Evolutionary conservation across 1,139 yeast species (phyloP).

Genomic region (Taiozyma sp.): DNA sequence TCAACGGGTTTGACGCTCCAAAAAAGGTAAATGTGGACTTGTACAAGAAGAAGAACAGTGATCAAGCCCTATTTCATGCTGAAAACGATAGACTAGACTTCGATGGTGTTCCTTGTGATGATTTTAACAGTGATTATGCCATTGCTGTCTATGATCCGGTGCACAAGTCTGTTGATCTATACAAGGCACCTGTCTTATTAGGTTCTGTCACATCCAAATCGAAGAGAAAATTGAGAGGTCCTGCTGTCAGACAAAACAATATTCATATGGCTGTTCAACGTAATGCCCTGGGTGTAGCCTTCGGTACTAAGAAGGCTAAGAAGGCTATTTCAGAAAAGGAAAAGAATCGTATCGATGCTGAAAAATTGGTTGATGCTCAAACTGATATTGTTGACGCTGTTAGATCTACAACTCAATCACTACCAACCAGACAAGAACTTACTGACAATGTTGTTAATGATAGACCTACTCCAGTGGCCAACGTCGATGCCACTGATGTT

Average conservation of each 20-base stretch:
- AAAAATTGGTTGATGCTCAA: constrained; percentile 67
- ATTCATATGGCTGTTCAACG: constrained; percentile 56
- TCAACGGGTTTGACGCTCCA: constrained; percentile 72
- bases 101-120: constrained; percentile 48
- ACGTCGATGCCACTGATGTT: constrained; percentile 71
- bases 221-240: constrained; percentile 51
- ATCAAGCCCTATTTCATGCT: constrained; percentile 61
- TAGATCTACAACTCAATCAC: constrained; percentile 58
- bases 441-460: constrained; percentile 51
- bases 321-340: constrained; percentile 80
- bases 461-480: constrained; percentile 80
- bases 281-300: constrained; percentile 87
- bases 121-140: constrained; percentile 42
- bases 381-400: constrained; percentile 81
- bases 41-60: constrained; percentile 48
- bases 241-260: constrained; percentile 48
- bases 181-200: constrained; percentile 53
- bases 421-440: constrained; percentile 65
- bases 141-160: constrained; percentile 70
- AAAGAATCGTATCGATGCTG: constrained; percentile 83
- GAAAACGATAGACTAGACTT: constrained; percentile 72
- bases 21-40: constrained; percentile 56
- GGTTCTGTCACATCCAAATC: constrained; percentile 52
- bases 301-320: constrained; percentile 96
- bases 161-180: constrained; percentile 54